Conservation (phyloP, 2,329 filamentous ascomycete species). For the Podosphaera xanthii region DNA sequence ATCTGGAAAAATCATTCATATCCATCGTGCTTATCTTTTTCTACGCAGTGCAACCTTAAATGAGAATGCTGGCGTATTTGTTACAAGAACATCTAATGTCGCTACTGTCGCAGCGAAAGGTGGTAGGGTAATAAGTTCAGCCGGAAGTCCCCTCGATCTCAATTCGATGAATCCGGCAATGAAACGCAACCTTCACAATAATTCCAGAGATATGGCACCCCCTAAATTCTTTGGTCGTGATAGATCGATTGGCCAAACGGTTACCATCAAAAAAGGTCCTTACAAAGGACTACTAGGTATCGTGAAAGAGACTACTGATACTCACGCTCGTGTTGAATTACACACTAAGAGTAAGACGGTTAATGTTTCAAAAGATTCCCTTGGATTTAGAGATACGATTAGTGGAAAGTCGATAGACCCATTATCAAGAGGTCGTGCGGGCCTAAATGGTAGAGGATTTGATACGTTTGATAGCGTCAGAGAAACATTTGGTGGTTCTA, state of each 20-base stretch:
- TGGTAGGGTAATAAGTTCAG: constrained; percentile 40
- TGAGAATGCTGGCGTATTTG: constrained; percentile 78
- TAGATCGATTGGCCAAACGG: constrained; percentile 70
- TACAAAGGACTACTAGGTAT: constrained; percentile 89
- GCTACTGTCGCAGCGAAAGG: constrained; percentile 87
- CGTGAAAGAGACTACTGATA: constrained; percentile 82
- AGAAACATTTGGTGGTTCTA: constrained; percentile 24
- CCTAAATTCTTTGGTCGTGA: constrained; percentile 60
- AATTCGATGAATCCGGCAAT: constrained; percentile 82
- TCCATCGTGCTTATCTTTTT: constrained; percentile 83
- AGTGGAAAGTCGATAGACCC: constrained; percentile 63
- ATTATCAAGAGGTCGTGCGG: constrained; percentile 23
- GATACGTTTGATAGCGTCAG: constrained; percentile 20
- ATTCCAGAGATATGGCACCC: constrained; percentile 31
- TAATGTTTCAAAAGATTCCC: constrained; percentile 54
- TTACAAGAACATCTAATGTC: constrained; percentile 66
- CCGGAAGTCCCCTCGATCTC: constrained; percentile 48
- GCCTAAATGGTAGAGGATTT: constrained; percentile 20
- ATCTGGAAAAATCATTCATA: constrained; percentile 75
- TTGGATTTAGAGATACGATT: constrained; percentile 68
- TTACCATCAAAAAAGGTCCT: constrained; percentile 65
- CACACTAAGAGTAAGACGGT: constrained; percentile 88
- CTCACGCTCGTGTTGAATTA: constrained; percentile 68
- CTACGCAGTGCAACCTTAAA: constrained; percentile 62
- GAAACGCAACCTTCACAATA: constrained; percentile 39